These are phyloP conservation scores for Adenanthera pavonina DNA, from an alignment of 306 rosid genomes.

Conservation along the genomic window DNA sequence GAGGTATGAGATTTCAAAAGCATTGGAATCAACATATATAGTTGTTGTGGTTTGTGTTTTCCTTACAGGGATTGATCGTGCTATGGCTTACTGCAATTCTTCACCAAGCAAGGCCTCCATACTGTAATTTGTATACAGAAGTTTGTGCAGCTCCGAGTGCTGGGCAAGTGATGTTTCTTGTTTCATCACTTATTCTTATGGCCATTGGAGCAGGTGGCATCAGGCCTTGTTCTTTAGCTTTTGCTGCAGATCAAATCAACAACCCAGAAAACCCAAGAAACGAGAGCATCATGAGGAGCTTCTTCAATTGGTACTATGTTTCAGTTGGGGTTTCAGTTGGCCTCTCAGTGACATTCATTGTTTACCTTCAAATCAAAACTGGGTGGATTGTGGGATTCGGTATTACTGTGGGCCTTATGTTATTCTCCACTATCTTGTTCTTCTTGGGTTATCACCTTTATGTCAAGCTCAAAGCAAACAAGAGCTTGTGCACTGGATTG, in stretches of 20 bases:
- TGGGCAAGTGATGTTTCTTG: conserved; percentile 55
- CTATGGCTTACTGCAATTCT: conserved; percentile 70
- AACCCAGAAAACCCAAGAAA: conserved; percentile 54
- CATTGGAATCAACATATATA: not conserved
- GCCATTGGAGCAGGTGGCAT: conserved; percentile 82
- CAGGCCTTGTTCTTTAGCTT: conserved; percentile 79
- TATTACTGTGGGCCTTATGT: conserved; percentile 70
- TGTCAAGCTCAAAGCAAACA: conserved; percentile 56
- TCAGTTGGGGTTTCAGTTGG: conserved; percentile 67
- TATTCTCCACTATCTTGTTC: conserved; percentile 57
- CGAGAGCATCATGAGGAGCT: conserved; percentile 53
- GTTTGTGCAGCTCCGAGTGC: conserved; percentile 46
- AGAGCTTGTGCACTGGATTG: conserved; percentile 57
- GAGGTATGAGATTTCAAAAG: not conserved
- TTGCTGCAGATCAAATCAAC: conserved; percentile 71
- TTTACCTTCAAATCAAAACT: conserved; percentile 60
- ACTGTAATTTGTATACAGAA: conserved; percentile 35
- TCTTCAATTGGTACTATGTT: conserved; percentile 86
- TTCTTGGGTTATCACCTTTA: conserved; percentile 69
- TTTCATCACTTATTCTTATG: conserved; percentile 64
- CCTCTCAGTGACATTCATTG: conserved; percentile 57
- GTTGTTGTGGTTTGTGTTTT: not conserved
- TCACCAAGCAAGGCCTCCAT: conserved; percentile 71
- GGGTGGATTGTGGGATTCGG: conserved; percentile 80
- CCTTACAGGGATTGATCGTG: conserved; percentile 57